A percentile compares a stretch with the other conserved stretches of the same genome.
These are phyloP conservation scores for Acanthochlamys bracteata DNA, from an alignment of 106 monocot species.

Conservation along the genomic window DNA sequence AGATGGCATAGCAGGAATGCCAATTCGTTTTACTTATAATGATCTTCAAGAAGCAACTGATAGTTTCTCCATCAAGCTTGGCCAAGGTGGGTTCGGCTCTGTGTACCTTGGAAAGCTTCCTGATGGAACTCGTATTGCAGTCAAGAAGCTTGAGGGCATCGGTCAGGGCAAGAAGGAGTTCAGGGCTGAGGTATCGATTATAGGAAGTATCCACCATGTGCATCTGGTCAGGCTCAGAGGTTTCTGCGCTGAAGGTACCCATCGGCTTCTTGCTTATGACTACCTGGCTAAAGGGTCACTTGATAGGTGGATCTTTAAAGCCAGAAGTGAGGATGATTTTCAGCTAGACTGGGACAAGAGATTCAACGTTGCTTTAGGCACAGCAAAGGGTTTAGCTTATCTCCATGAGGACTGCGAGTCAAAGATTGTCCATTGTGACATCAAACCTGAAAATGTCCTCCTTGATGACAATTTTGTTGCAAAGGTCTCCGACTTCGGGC, in stretches of 20 bases:
- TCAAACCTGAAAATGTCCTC: constrained; percentile 64
- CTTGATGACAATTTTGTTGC: constrained; percentile 44
- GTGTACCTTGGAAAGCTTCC: constrained; percentile 62
- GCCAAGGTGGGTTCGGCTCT: constrained; percentile 75
- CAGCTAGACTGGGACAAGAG: constrained; percentile 40
- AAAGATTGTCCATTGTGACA: constrained; percentile 60
- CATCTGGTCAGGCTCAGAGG: constrained; percentile 69
- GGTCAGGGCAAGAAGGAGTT: constrained; percentile 69
- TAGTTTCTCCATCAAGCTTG: constrained; percentile 54
- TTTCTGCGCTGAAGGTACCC: constrained; percentile 52
- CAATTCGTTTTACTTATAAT: constrained; percentile 44
- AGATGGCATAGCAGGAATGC: constrained; percentile 49
- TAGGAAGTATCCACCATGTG: constrained; percentile 69
- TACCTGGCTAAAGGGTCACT: constrained; percentile 45
- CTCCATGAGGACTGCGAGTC: constrained; percentile 56
- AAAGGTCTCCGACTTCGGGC: constrained; percentile 59
- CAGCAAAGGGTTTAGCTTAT: constrained; percentile 58
- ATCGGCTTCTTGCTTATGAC: constrained; percentile 57
- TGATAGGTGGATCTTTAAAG: constrained; percentile 46
- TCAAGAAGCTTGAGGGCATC: constrained; percentile 48
- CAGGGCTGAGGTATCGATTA: constrained; percentile 47
- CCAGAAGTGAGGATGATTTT: neutral
- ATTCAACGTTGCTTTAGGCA: constrained; percentile 42
- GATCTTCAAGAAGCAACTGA: constrained; percentile 62
- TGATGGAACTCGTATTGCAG: constrained; percentile 42